Evolutionary conservation across 73 alveolate genomes (phyloP).

Genomic region (Durusdinium trenchii): DNA sequence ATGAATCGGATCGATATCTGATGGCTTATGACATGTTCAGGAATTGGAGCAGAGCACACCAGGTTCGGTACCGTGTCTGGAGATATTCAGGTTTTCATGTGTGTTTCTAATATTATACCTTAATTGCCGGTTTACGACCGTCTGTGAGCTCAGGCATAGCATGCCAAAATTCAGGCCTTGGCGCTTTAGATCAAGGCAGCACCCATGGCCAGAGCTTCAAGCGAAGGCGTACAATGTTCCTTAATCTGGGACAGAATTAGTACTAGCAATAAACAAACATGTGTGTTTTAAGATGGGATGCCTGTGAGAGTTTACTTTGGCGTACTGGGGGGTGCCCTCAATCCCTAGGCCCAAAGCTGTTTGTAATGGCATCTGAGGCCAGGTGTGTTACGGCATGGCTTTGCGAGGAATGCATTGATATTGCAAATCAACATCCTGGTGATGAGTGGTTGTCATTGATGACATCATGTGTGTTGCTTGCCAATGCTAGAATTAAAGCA

Average conservation of each 20-base stretch:
- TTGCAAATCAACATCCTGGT: not conserved
- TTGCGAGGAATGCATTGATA: not conserved
- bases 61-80: not conserved
- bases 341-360: not conserved
- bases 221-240: not conserved
- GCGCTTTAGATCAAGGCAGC: not conserved
- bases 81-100: not conserved
- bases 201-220: not conserved
- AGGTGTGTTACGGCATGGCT: slow-evolving; percentile 4
- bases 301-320: not conserved
- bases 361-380: not conserved
- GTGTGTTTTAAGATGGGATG: not conserved
- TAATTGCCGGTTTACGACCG: not conserved
- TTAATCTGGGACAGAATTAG: not conserved
- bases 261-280: not conserved
- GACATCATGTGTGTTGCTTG: not conserved
- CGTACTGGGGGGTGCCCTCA: not conserved
- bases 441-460: not conserved
- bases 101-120: not conserved
- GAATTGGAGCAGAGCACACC: not conserved
- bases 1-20: not conserved
- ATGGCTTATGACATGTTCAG: not conserved
- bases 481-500: no score
- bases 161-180: not conserved
- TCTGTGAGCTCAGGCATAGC: not conserved